phyloP scores from a whole-genome alignment of 2,329 filamentous ascomycete genomes.

The Fusarium protoensiforme region DNA sequence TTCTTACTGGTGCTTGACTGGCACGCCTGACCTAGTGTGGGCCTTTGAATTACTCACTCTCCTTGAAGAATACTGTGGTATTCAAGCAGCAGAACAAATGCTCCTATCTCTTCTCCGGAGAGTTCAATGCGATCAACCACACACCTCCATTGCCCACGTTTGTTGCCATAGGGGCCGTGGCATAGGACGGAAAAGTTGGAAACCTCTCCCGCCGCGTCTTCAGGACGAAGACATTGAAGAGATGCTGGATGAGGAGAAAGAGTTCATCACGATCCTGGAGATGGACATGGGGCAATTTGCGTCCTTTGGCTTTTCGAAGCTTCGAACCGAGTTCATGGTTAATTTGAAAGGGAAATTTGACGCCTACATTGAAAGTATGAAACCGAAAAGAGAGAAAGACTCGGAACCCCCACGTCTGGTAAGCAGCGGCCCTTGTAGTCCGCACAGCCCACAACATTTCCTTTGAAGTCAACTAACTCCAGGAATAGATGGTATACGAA shows the following conservation, averaged over 20 bases:
- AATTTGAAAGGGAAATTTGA: not conserved
- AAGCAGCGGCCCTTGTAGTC: not conserved
- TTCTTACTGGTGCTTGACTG: not conserved
- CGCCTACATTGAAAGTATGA: not conserved
- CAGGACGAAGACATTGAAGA: not conserved
- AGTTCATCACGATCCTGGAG: not conserved
- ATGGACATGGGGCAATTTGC: not conserved
- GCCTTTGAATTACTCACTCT: not conserved
- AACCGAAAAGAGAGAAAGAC: not conserved
- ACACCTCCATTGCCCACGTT: not conserved
- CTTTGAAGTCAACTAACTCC: not conserved
- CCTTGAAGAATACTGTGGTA: not conserved
- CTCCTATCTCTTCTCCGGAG: not conserved
- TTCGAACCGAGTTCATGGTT: not conserved
- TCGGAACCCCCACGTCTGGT: not conserved
- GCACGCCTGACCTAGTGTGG: not conserved
- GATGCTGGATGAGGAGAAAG: not conserved
- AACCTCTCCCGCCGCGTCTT: rapidly evolving
- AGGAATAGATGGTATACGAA: not conserved
- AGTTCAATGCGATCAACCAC: not conserved
- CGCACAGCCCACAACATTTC: not conserved
- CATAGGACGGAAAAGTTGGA: rapidly evolving
- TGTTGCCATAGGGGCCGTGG: not conserved
- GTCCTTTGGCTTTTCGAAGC: not conserved
- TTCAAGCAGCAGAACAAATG: not conserved